These are phyloP conservation scores for Fusarium sterilihyphosum DNA, from an alignment of 2,329 filamentous ascomycete species.

Conservation along the genomic window DNA sequence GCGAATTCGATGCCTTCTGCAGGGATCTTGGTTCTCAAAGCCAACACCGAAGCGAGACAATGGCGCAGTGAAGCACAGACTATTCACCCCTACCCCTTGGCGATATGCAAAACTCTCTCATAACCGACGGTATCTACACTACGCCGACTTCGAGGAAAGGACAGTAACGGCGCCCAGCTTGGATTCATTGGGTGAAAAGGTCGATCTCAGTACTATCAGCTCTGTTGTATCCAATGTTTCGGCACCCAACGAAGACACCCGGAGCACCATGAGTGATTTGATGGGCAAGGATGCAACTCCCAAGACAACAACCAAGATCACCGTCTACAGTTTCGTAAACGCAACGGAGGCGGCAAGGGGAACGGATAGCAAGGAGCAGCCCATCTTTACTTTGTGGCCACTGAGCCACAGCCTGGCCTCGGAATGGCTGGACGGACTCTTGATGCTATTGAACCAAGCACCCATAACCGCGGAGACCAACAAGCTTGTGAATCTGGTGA, in stretches of 20 bases:
- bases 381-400: slow-evolving; percentile 85
- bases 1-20: slow-evolving; percentile 85
- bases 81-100: slow-evolving; percentile 69
- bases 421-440: slow-evolving; percentile 94
- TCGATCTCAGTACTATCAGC: slow-evolving; percentile 87
- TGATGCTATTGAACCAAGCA: slow-evolving; percentile 94
- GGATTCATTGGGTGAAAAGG: slow-evolving; percentile 79
- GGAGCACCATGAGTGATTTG: slow-evolving; percentile 55
- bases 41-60: slow-evolving; percentile 54
- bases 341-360: slow-evolving; percentile 50
- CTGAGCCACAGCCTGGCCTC: slow-evolving; percentile 84
- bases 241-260: slow-evolving; percentile 64
- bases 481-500: slow-evolving; percentile 85
- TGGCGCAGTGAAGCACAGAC: slow-evolving; percentile 48
- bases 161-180: slow-evolving; percentile 73
- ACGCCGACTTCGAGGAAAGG: slow-evolving; percentile 81
- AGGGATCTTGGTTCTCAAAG: slow-evolving; percentile 86
- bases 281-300: slow-evolving; percentile 51
- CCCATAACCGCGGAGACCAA: slow-evolving; percentile 98
- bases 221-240: slow-evolving; percentile 95
- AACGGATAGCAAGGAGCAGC: slow-evolving; percentile 66
- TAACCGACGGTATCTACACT: slow-evolving; percentile 90
- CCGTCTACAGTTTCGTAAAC: slow-evolving; percentile 79
- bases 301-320: slow-evolving; percentile 82
- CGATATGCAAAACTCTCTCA: slow-evolving; percentile 90